Evolutionary conservation across 805 yeast species (phyloP), one percentile per base, ranked within the genome.

Genomic region (Wickerhamomyces hampshirensis): DNA sequence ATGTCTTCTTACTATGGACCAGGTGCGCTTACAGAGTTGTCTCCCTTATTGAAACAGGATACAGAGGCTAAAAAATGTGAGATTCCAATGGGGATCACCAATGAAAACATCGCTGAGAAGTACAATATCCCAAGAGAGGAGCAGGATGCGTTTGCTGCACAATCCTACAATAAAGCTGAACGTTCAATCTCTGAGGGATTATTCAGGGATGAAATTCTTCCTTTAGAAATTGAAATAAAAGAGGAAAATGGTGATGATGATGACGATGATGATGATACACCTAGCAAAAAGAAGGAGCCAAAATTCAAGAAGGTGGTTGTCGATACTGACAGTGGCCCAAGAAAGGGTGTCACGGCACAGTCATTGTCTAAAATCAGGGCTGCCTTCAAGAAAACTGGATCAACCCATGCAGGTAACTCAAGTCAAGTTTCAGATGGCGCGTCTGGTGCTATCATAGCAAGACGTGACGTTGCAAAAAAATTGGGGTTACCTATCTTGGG

Each of bases 341-440:
- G 98, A 61, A 65, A 71, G 51, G 85, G 85, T 42, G 96, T 87
- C 42, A 87, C 95, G 29, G 77, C 88, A 27, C 78, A 74, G 47
- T 75, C 84, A 5, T 71, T 91, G 48, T 68, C 70, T 38, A 87
- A 81, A 61, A 65, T 91, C 51, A 80, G 71, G 63, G 95, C 98
- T 11, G 96, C 97, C 9, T 91, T 91, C 72, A 72, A 76, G 43
- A 80, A 80, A 47, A 48, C 48, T 33, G 98, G 98, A 42, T 59
- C 81, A 24, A 87, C 98, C 7, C 89, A 85, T 47, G 98, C 98
- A 23, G 98, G 98, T 52, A 91, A 91, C 62, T 86, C 98, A 2
- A 91, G 97, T 1, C 98, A 91, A 66, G 84, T 91, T 29, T 79
- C 94, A 18, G 98, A 91, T 59, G 98, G 98, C 56, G 96, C 95